phyloP scores from a whole-genome alignment of 257 asterid species.

The Gardenia jasminoides region DNA sequence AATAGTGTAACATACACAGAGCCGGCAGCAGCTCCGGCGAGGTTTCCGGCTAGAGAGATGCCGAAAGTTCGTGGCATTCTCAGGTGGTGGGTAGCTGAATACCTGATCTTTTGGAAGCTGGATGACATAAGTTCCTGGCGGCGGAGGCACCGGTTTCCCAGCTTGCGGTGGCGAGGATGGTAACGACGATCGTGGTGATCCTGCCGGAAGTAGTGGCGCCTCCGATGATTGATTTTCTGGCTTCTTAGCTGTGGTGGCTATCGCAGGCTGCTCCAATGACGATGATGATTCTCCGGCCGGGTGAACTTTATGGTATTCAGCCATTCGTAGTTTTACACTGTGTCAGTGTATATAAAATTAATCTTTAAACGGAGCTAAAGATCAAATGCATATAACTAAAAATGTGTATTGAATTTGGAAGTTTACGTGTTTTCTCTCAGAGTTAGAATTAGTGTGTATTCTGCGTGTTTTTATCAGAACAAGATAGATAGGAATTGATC shows the following conservation, averaged over 20 bases:
- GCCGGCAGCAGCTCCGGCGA: slow-evolving; percentile 48
- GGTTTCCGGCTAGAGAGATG: slow-evolving; percentile 33
- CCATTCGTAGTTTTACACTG: slow-evolving; percentile 14
- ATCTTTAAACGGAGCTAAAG: too few species aligned
- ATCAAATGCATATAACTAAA: too few species aligned
- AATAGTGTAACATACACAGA: slow-evolving; percentile 52
- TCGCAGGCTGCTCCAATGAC: not conserved
- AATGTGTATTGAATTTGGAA: too few species aligned
- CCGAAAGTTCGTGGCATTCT: slow-evolving; percentile 34
- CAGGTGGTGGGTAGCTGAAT: slow-evolving; percentile 39
- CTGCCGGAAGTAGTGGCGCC: too few species aligned
- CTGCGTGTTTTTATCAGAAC: not conserved
- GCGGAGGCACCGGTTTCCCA: slow-evolving; percentile 17
- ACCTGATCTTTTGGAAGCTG: slow-evolving; percentile 45
- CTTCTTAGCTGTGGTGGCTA: not conserved
- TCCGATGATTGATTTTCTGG: not conserved
- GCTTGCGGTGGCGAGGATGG: not conserved
- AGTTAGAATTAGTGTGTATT: not conserved
- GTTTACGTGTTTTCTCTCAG: too few species aligned
- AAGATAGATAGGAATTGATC: too few species aligned
- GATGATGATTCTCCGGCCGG: slow-evolving; percentile 2
- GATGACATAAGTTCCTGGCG: slow-evolving; percentile 34
- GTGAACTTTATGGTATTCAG: not conserved
- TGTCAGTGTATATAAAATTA: too few species aligned
- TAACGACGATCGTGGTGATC: not conserved